These are phyloP conservation scores for Pyrenopolyporus hunteri DNA, from an alignment of 495 filamentous ascomycete genomes.

Conservation along the genomic window DNA sequence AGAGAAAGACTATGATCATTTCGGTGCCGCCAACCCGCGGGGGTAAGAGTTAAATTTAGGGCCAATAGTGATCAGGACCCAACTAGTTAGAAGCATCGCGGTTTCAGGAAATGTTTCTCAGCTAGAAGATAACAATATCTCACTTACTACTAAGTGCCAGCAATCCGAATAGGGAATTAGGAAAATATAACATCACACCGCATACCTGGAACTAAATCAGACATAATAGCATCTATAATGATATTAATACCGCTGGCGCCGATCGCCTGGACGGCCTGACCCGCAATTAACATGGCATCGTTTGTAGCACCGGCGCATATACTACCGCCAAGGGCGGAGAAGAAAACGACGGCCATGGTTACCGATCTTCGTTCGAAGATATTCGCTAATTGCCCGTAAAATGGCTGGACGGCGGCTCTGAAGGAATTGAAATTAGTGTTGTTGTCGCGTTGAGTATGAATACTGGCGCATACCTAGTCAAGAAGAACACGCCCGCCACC, in stretches of 20 bases:
- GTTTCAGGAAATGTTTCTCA: no score
- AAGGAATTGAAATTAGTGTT: not conserved
- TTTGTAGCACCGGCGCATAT: slow-evolving; percentile 41
- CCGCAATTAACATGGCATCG: slow-evolving; percentile 67
- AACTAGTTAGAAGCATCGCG: no score
- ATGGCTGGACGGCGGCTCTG: slow-evolving; percentile 55
- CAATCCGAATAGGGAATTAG: slow-evolving; percentile 63
- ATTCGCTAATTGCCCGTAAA: slow-evolving; percentile 46
- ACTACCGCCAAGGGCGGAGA: slow-evolving; percentile 47
- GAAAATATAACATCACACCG: no score
- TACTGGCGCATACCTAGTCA: not conserved
- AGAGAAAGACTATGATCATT: slow-evolving; percentile 31
- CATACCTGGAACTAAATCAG: slow-evolving; percentile 78
- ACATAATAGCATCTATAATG: slow-evolving; percentile 73
- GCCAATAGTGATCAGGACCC: no score
- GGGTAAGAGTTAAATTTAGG: slow-evolving; percentile 35
- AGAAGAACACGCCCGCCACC: slow-evolving; percentile 67
- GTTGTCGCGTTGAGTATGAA: not conserved
- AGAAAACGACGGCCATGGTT: slow-evolving; percentile 37
- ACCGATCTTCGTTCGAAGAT: slow-evolving; percentile 52
- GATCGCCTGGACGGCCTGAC: slow-evolving; percentile 76
- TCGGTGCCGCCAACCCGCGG: slow-evolving; percentile 28
- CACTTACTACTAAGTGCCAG: slow-evolving; percentile 55
- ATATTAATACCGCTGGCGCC: slow-evolving; percentile 77
- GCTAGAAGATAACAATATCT: slow-evolving; percentile 59